Conservation (phyloP, 345 rosid species). For the Pseudoturritis turrita region DNA sequence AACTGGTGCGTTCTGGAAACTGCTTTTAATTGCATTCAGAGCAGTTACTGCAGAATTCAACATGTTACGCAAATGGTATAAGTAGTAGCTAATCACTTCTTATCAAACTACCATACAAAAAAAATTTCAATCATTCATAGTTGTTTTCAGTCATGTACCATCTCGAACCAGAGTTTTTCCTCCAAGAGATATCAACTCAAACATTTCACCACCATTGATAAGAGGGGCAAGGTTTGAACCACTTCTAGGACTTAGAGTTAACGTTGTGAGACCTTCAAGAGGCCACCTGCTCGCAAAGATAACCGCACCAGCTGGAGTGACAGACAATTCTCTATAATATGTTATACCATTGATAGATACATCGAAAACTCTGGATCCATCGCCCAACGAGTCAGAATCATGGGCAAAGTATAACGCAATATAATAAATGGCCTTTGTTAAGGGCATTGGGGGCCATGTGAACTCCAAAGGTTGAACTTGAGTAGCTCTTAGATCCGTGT, state of each 20-base stretch:
- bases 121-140: not conserved
- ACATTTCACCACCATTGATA: constrained; percentile 81
- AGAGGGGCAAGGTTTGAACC: constrained; percentile 56
- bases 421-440: constrained; percentile 41
- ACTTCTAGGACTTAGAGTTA: constrained; percentile 50
- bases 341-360: constrained; percentile 53
- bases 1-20: constrained; percentile 48
- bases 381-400: constrained; percentile 34
- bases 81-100: not conserved
- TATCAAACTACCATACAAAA: not conserved
- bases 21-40: constrained; percentile 42
- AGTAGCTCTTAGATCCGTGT: constrained; percentile 47
- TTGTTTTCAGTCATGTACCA: constrained; percentile 42
- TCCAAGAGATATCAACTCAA: constrained; percentile 46
- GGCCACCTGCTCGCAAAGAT: constrained; percentile 70
- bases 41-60: constrained; percentile 47
- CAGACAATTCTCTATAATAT: constrained; percentile 55
- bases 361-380: constrained; percentile 45
- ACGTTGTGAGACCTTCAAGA: constrained; percentile 54
- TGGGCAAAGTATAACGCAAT: constrained; percentile 84
- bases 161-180: constrained; percentile 76
- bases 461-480: constrained; percentile 46
- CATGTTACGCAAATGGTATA: not conserved
- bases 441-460: constrained; percentile 60
- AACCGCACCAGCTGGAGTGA: constrained; percentile 51